Conservation (phyloP, 2,329 filamentous ascomycete genomes). For the Arthrobotrys iridis region DNA sequence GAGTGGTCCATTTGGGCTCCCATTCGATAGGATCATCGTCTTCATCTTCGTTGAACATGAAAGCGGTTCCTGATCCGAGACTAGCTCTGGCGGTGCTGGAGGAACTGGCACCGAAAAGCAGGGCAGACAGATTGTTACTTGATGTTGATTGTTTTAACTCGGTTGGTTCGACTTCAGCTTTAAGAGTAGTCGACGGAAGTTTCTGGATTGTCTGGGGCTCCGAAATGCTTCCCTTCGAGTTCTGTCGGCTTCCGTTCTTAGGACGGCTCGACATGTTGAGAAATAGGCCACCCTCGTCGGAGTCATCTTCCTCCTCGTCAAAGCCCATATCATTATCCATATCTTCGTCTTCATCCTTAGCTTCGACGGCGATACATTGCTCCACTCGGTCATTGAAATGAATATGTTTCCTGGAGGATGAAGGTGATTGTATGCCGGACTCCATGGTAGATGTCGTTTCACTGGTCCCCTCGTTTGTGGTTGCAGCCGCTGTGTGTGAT, state of each 20-base stretch:
- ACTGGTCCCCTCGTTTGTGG: slow-evolving; percentile 71
- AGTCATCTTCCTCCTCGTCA: slow-evolving; percentile 65
- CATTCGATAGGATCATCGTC: slow-evolving; percentile 58
- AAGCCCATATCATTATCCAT: slow-evolving; percentile 67
- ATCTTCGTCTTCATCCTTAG: slow-evolving; percentile 80
- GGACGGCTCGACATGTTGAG: slow-evolving; percentile 78
- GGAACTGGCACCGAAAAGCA: slow-evolving; percentile 59
- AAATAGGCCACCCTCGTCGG: slow-evolving; percentile 73
- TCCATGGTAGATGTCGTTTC: slow-evolving; percentile 74
- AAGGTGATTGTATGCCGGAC: slow-evolving; percentile 75
- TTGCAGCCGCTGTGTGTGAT: slow-evolving; percentile 65
- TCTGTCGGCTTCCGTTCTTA: slow-evolving; percentile 68
- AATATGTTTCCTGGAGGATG: slow-evolving; percentile 77
- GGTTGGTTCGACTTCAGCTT: slow-evolving; percentile 80
- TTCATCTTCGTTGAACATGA: slow-evolving; percentile 56
- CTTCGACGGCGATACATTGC: slow-evolving; percentile 92
- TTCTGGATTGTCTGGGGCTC: slow-evolving; percentile 89
- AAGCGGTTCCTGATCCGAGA: slow-evolving; percentile 42
- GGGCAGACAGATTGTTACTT: slow-evolving; percentile 61
- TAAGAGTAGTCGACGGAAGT: slow-evolving; percentile 85
- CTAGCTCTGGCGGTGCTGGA: slow-evolving; percentile 60
- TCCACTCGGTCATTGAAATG: slow-evolving; percentile 96
- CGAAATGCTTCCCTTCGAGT: slow-evolving; percentile 65
- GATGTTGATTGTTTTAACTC: slow-evolving; percentile 70
- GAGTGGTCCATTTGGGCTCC: slow-evolving; percentile 49